phyloP scores from a whole-genome alignment of 2,329 filamentous ascomycete genomes.

The Colletotrichum gloeosporioides region DNA sequence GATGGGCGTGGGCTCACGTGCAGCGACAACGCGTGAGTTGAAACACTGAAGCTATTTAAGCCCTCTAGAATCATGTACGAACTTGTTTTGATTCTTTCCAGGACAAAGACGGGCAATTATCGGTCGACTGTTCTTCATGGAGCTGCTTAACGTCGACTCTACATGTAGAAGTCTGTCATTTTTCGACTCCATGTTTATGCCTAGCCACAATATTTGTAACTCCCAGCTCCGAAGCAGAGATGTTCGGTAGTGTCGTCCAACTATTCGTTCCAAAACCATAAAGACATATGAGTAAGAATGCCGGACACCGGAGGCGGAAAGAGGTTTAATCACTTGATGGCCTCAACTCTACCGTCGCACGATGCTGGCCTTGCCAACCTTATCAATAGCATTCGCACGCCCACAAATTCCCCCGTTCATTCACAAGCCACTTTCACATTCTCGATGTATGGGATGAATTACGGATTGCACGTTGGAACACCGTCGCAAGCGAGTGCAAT shows the following conservation, averaged over 20 bases:
- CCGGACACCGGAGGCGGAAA: background rate
- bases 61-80: background rate
- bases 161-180: background rate
- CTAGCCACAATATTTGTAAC: background rate
- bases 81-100: background rate
- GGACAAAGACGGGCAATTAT: background rate
- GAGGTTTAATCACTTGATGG: background rate
- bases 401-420: too few relatives aligned
- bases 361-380: background rate
- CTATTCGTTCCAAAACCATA: background rate
- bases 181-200: background rate
- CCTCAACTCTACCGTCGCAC: background rate
- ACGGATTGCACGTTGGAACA: accelerated
- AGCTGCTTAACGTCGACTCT: background rate
- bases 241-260: background rate
- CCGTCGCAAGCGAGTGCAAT: too few relatives aligned
- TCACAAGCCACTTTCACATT: too few relatives aligned
- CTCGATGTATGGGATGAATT: too few relatives aligned
- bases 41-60: background rate
- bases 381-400: background rate
- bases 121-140: too few relatives aligned
- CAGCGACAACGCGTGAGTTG: background rate
- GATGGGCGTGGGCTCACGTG: too few relatives aligned
- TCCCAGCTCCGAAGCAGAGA: background rate
- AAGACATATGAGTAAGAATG: background rate